phyloP scores from a whole-genome alignment of 164 flowering plant species.

The Echeveria elegans region DNA sequence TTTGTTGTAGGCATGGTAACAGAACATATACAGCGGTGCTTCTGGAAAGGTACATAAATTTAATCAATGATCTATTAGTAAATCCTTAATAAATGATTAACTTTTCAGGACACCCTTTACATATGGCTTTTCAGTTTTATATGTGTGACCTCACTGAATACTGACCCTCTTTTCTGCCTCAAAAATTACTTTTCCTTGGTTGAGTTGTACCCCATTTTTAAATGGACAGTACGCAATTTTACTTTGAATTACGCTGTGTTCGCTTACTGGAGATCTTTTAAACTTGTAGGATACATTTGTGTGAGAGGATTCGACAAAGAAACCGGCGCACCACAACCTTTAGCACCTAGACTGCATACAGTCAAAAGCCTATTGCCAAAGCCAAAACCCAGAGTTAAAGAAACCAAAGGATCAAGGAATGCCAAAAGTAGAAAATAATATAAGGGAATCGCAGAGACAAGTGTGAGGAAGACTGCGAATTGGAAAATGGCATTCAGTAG shows the following conservation, averaged over 20 bases:
- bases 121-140: too few species aligned
- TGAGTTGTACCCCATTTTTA: too few species aligned
- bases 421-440: background rate
- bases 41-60: conserved; percentile 52
- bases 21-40: conserved; percentile 44
- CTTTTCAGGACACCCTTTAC: too few species aligned
- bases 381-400: background rate
- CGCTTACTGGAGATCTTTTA: too few species aligned
- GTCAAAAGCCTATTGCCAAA: background rate
- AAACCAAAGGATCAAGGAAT: background rate
- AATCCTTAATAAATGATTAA: background rate
- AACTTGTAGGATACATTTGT: conserved; percentile 25
- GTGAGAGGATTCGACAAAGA: conserved; percentile 21
- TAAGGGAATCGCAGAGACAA: background rate
- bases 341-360: conserved; percentile 15
- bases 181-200: too few species aligned
- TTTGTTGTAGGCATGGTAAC: conserved; percentile 34
- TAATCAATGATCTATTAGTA: background rate
- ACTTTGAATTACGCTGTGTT: too few species aligned
- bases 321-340: conserved; percentile 18
- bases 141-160: too few species aligned
- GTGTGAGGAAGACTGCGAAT: background rate
- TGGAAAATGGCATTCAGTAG: background rate
- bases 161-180: too few species aligned
- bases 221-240: too few species aligned